These are phyloP conservation scores for Neurospora sp. DNA, from an alignment of 495 filamentous ascomycete genomes.

Conservation along the genomic window DNA sequence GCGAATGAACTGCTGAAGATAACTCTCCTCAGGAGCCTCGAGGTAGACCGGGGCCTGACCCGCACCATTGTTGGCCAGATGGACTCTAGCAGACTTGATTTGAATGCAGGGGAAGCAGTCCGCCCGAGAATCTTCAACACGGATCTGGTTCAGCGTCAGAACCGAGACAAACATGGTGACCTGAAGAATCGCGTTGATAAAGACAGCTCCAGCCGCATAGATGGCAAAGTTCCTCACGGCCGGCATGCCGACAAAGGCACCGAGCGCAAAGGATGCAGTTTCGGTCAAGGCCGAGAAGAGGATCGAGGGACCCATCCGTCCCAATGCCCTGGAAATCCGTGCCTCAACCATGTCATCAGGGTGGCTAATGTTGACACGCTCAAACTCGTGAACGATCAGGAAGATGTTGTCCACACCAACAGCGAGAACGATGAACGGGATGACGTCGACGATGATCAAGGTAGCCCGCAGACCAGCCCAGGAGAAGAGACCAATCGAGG, in stretches of 20 bases:
- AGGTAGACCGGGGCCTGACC: constrained; percentile 36
- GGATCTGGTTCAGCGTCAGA: constrained; percentile 77
- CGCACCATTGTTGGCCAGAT: constrained; percentile 31
- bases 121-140: constrained; percentile 76
- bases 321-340: constrained; percentile 72
- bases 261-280: constrained; percentile 83
- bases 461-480: constrained; percentile 84
- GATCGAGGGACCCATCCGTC: constrained; percentile 92
- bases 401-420: constrained; percentile 99
- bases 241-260: constrained; percentile 93
- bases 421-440: constrained; percentile 91
- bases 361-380: constrained; percentile 82
- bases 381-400: constrained; percentile 95
- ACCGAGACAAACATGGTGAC: constrained; percentile 94
- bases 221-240: constrained; percentile 94
- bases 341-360: constrained; percentile 78
- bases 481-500: constrained; percentile 88
- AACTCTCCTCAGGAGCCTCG: constrained; percentile 66
- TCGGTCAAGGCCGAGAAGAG: constrained; percentile 91
- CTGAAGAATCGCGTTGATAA: constrained; percentile 91
- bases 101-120: constrained; percentile 88
- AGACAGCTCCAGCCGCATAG: constrained; percentile 91
- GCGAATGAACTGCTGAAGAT: constrained; percentile 74
- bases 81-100: constrained; percentile 51
- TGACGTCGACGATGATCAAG: constrained; percentile 95